Evolutionary conservation across 75 land plant species (phyloP).

Genomic region (Ceratopteris richardii): DNA sequence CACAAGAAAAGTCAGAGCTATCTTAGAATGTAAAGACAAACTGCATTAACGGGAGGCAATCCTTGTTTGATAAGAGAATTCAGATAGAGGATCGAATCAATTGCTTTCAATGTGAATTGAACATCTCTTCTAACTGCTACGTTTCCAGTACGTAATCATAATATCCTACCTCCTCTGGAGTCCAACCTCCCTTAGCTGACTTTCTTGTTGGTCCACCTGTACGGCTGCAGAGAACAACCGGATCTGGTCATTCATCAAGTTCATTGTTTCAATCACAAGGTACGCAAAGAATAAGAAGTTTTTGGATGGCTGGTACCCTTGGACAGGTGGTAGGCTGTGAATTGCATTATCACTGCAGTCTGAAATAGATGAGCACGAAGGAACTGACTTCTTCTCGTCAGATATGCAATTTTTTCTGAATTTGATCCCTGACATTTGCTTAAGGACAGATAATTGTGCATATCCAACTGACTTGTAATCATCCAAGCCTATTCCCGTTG

Average conservation of each 20-base stretch:
- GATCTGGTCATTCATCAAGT: background rate
- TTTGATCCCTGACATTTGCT: too few relatives aligned
- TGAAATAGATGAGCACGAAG: slow-evolving; percentile 9
- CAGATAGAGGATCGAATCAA: too few relatives aligned
- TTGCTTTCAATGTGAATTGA: too few relatives aligned
- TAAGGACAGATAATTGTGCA: too few relatives aligned
- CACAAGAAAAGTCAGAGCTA: slow-evolving; percentile 1
- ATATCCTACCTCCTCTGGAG: slow-evolving; percentile 55
- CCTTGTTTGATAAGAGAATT: too few relatives aligned
- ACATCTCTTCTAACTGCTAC: too few relatives aligned
- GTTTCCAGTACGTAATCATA: too few relatives aligned
- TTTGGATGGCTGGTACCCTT: slow-evolving; percentile 3
- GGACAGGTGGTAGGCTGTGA: slow-evolving; percentile 10
- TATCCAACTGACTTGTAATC: too few relatives aligned
- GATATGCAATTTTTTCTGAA: background rate
- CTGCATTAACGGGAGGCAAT: too few relatives aligned
- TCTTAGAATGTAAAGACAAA: slow-evolving; percentile 1
- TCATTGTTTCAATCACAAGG: too few relatives aligned
- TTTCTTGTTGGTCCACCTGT: slow-evolving; percentile 66
- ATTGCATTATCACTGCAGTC: slow-evolving; percentile 10
- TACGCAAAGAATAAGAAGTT: background rate
- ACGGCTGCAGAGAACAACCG: slow-evolving; percentile 33
- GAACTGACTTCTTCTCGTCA: background rate
- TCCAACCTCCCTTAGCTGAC: slow-evolving; percentile 75
- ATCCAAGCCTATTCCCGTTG: too few relatives aligned